phyloP scores from a whole-genome alignment of 2,329 filamentous ascomycete genomes.

The Cladorrhinum sp. region DNA sequence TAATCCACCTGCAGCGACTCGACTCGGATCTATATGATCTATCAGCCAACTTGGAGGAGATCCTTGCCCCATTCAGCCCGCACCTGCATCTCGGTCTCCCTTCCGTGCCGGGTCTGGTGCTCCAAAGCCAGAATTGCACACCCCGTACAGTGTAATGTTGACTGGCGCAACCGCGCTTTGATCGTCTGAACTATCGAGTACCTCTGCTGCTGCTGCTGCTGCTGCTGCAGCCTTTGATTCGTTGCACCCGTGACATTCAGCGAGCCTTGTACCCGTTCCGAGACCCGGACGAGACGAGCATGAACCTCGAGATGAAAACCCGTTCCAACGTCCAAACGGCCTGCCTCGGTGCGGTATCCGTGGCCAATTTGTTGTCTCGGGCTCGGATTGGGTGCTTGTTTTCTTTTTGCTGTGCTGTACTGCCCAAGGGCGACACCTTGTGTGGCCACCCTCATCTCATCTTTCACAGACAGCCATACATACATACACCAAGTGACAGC shows the following conservation, averaged over 20 bases:
- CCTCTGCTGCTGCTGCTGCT: neutral
- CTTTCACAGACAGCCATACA: neutral
- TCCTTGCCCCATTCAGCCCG: neutral
- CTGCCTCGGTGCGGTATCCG: neutral
- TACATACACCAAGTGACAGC: conserved; percentile 4
- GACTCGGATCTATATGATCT: neutral
- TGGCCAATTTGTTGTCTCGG: neutral
- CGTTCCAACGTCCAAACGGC: neutral
- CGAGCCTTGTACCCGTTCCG: conserved; percentile 2
- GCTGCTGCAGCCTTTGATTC: neutral
- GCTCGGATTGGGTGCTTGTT: neutral
- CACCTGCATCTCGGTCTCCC: neutral
- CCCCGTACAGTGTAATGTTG: too few relatives aligned
- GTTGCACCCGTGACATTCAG: conserved; percentile 1
- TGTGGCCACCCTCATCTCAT: conserved; percentile 10
- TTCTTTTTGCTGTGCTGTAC: conserved; percentile 2
- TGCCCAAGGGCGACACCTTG: neutral
- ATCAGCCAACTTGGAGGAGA: neutral
- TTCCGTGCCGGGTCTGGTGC: too few relatives aligned
- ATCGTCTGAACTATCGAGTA: neutral
- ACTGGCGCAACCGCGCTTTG: neutral
- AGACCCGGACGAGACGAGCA: neutral
- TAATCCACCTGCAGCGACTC: neutral
- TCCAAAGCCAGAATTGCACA: too few relatives aligned
- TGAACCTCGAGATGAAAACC: neutral